phyloP scores from a whole-genome alignment of 805 yeast species.

The Lipomyces orientalis region DNA sequence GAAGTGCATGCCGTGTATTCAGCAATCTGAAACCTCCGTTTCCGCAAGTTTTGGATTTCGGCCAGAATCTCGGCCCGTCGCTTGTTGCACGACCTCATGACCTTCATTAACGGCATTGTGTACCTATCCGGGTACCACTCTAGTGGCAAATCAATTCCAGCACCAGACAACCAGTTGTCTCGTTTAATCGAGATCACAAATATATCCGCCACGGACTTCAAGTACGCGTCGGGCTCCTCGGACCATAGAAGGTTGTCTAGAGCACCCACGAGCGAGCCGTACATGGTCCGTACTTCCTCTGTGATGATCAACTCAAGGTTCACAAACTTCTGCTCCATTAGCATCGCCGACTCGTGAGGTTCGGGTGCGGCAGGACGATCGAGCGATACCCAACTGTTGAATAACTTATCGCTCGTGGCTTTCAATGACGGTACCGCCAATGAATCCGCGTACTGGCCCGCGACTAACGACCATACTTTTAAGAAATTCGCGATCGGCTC shows the following conservation, averaged over 20 bases:
- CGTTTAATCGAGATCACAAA: constrained; percentile 29
- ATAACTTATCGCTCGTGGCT: neutral
- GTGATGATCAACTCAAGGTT: constrained; percentile 30
- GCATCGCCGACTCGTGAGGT: neutral
- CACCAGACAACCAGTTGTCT: constrained; percentile 31
- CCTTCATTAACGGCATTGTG: constrained; percentile 29
- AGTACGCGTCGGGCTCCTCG: constrained; percentile 29
- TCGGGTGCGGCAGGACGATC: constrained; percentile 5
- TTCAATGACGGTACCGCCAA: neutral
- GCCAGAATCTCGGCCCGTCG: neutral
- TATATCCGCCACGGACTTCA: constrained; percentile 28
- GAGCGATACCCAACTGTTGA: constrained; percentile 6
- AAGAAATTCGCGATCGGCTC: constrained; percentile 14
- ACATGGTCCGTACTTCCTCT: constrained; percentile 13
- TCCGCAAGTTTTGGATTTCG: constrained; percentile 6
- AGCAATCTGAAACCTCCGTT: neutral
- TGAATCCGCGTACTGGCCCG: constrained; percentile 11
- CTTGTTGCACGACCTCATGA: constrained; percentile 12
- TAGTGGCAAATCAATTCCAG: constrained; percentile 37
- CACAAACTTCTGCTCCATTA: constrained; percentile 19
- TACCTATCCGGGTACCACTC: constrained; percentile 41
- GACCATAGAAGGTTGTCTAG: constrained; percentile 37
- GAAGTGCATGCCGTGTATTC: constrained; percentile 8
- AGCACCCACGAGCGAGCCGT: constrained; percentile 27
- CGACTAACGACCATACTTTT: constrained; percentile 16